Evolutionary conservation across 192 early-diverging fungal species (phyloP), one percentile per base, ranked within the genome.

Genomic region (Piromyces finnis): DNA sequence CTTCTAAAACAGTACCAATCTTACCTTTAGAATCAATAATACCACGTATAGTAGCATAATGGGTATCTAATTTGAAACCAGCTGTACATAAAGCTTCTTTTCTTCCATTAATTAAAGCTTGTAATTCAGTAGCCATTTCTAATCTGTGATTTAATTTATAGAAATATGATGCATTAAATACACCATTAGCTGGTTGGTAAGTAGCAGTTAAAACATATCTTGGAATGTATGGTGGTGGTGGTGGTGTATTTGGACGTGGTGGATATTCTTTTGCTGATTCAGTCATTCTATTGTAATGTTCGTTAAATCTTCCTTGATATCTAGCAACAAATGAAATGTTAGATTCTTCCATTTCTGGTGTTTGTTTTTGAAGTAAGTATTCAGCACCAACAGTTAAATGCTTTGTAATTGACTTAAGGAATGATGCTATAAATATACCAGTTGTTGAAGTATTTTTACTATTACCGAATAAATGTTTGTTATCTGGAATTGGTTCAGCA

Each of bases 51-150:
- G 94, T 97, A 30, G 96, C 91, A 39, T 90, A 89, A 77, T 95
- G 90, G 83, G 98, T 98, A 82, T 98, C 97, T 80, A 96, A 94
- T 89, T 99, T 99, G 85, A 95, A 97, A 77, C 95, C 97, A n/a
- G 96, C 93, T 22, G 94, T 93, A 80, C 94, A 95, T 80, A 96
- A 89, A 59, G 94, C 98, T 79, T 98, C 96, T 79, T 96, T 89
- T 78, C 94, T 87, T 5, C 91, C 93, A 29, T 81, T 80, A 18
- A 84, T 85, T 80, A 97, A 83, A 81, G 95, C 82, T 85, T 98
- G 94, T 29, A 96, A 86, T 88, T 99, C 97, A 12, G 94, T 90
- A 36, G 90, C 95, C 28, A 97, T 92, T 85, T 98, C 97, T 41
- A 96, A 92, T 86, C 96, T 94, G 79, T 96, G 95, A 81, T 94